A percentile compares a stretch with the other conserved stretches of the same genome.
Conservation (phyloP, 1,284 basidiomycete species). For the Cryptococcus hybrid region DNA sequence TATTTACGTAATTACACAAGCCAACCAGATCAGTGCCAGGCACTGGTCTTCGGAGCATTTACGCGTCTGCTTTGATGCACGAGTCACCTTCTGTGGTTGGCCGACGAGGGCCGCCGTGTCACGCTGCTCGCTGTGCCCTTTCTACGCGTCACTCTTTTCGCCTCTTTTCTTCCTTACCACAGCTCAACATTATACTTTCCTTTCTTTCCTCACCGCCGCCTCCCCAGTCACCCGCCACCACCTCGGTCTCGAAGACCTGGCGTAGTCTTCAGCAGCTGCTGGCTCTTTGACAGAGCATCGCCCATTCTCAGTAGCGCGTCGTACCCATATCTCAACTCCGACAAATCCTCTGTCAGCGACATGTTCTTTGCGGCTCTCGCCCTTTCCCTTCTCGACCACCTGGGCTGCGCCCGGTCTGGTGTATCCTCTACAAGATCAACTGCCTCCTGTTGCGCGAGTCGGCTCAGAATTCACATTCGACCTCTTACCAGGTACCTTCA, state of each 20-base stretch:
- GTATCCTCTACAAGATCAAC: slow-evolving; percentile 48
- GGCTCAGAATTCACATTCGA: slow-evolving; percentile 43
- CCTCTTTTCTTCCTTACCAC: too few relatives aligned
- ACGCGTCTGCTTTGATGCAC: not conserved
- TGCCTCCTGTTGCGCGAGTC: slow-evolving; percentile 51
- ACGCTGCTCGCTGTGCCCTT: not conserved
- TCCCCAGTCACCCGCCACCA: not conserved
- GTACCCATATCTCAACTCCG: not conserved
- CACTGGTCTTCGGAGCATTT: not conserved
- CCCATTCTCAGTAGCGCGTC: not conserved
- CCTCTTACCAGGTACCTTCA: slow-evolving; percentile 17
- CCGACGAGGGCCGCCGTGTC: not conserved
- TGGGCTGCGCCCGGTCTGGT: slow-evolving; percentile 44
- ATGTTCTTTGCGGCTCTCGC: slow-evolving; percentile 8
- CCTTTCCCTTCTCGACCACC: slow-evolving; percentile 6
- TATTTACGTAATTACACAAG: not conserved
- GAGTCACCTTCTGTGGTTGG: not conserved
- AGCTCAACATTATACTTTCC: not conserved
- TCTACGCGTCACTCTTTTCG: not conserved
- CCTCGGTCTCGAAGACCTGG: slow-evolving; percentile 2
- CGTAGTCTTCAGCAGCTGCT: slow-evolving; percentile 6
- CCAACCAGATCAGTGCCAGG: not conserved
- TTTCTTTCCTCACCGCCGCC: not conserved
- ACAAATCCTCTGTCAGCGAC: not conserved
- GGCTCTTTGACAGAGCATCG: slow-evolving; percentile 15